Conservation (phyloP, 352 stramenopile genomes). For the Phytophthora sojae region DNA sequence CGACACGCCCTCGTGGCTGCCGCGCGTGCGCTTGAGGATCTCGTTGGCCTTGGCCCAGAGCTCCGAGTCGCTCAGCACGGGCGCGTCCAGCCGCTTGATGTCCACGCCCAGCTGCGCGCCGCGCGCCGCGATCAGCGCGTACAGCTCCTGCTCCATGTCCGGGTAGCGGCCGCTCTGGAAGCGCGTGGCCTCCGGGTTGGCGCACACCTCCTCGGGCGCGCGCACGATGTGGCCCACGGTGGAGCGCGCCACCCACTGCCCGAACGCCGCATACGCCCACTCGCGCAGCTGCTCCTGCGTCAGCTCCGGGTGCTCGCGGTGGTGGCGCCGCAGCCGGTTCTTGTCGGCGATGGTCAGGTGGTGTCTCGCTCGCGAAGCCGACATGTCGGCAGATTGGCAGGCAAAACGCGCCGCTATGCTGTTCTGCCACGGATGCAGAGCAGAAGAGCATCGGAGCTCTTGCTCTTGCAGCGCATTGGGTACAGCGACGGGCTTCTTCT, state of each 20-base stretch:
- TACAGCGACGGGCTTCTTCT: too few species aligned
- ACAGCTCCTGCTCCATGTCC: constrained; percentile 42
- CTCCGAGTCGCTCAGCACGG: constrained; percentile 29
- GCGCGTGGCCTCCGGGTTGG: constrained; percentile 41
- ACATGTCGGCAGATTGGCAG: not conserved
- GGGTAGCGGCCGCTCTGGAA: constrained; percentile 47
- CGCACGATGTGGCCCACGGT: constrained; percentile 42
- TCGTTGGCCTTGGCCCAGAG: constrained; percentile 44
- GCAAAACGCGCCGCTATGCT: not conserved
- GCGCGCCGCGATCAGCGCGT: constrained; percentile 10
- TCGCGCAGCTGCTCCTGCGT: constrained; percentile 48
- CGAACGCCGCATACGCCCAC: constrained; percentile 38
- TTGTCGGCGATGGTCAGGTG: constrained; percentile 46
- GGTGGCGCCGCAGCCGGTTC: constrained; percentile 37
- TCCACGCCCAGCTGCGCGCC: constrained; percentile 8
- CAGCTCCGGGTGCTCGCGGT: constrained; percentile 32
- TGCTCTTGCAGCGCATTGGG: not conserved
- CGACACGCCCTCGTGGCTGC: constrained; percentile 36
- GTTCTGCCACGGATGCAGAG: not conserved
- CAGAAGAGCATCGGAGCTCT: too few species aligned
- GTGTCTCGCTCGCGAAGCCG: not conserved
- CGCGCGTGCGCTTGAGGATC: constrained; percentile 36
- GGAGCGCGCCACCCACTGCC: constrained; percentile 44
- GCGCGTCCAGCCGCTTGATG: constrained; percentile 7
- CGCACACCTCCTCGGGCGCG: constrained; percentile 32